phyloP scores from a whole-genome alignment of 495 filamentous ascomycete genomes.

The Cercophora newfieldiana region DNA sequence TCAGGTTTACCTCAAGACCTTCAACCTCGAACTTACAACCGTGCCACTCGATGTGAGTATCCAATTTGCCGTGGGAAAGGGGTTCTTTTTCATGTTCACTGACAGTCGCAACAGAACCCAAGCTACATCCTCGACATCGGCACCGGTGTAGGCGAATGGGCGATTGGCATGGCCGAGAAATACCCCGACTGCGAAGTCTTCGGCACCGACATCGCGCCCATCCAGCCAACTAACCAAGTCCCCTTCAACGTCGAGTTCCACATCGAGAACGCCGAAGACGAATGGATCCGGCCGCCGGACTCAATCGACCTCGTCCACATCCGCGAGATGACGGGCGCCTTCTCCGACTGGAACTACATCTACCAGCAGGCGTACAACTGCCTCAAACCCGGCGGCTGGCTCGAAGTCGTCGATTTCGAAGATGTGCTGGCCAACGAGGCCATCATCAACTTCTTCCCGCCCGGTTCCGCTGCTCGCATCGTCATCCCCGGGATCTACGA shows the following conservation, averaged over 20 bases:
- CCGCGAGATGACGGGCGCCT: conserved; percentile 62
- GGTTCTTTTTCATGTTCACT: too few species aligned
- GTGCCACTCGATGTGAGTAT: conserved; percentile 61
- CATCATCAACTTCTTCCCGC: conserved; percentile 43
- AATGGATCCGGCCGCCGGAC: conserved; percentile 55
- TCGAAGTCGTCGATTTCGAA: conserved; percentile 63
- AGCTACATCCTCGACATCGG: conserved; percentile 67
- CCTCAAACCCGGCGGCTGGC: conserved; percentile 63
- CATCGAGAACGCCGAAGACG: conserved; percentile 65
- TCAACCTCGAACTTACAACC: conserved; percentile 60
- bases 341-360: conserved; percentile 60
- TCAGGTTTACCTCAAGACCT: conserved; percentile 61
- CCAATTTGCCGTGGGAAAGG: too few species aligned
- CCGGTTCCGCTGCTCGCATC: conserved; percentile 38
- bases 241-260: conserved; percentile 70
- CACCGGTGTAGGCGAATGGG: conserved; percentile 72
- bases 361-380: conserved; percentile 62
- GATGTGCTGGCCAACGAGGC: conserved; percentile 38
- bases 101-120: too few species aligned
- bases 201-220: conserved; percentile 67
- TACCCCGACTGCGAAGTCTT: conserved; percentile 64
- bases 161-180: conserved; percentile 66
- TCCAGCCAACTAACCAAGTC: conserved; percentile 51
- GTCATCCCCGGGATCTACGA: conserved; percentile 39
- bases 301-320: conserved; percentile 68